Base-by-base conservation (phyloP, 2,329 filamentous ascomycete genomes). In the Diaporthe aspalathi region DNA sequence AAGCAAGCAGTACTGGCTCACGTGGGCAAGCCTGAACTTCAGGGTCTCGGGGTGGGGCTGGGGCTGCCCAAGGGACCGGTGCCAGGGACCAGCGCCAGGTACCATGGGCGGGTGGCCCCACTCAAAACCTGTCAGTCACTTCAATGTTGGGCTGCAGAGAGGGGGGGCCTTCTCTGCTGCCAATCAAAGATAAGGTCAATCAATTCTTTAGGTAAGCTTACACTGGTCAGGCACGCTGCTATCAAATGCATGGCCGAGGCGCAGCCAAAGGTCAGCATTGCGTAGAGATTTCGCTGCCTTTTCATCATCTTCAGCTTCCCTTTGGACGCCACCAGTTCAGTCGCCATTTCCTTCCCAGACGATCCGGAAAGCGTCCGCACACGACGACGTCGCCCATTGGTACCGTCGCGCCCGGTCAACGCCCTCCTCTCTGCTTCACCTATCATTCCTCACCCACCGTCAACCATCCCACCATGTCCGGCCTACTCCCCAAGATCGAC, bases 401-500 rank as follows among this genome's bases (percentile, higher is more conserved):
- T 35, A 27, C 27, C 32, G 12, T 54, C 47, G 54, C 24, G 27
- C 54, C 5, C 38, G 49, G 8, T n/a, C 32, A 60, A 6, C 29
- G 7, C n/a, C 22, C 9, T 5, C 22, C 47, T 35, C 32, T 35
- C 27, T 12, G 12, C 24, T 54, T 43, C 11, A n/a, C 12, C 32
- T 12, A 38, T 11, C 9, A 12, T 38, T 38, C 35, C 35, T 11
- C 35, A 11, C 50, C 29, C 57, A 22, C 14, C 57, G 11, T 12
- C 66, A 35, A 43, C 1, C 54, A 52, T 29, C 29, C n/a, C 43
- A 69, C 32, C 65, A 73, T 73, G 72, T 65, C 72, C 16, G 69
- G 72, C 52, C 35, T 71, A 6, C 52, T 71, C 29, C 69, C 69
- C 38, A 71, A 69, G 72, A 62, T 89, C 74, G 87, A 89, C 77